Base-by-base conservation (phyloP, 2,329 filamentous ascomycete species). In the Aspergillus uvarum region DNA sequence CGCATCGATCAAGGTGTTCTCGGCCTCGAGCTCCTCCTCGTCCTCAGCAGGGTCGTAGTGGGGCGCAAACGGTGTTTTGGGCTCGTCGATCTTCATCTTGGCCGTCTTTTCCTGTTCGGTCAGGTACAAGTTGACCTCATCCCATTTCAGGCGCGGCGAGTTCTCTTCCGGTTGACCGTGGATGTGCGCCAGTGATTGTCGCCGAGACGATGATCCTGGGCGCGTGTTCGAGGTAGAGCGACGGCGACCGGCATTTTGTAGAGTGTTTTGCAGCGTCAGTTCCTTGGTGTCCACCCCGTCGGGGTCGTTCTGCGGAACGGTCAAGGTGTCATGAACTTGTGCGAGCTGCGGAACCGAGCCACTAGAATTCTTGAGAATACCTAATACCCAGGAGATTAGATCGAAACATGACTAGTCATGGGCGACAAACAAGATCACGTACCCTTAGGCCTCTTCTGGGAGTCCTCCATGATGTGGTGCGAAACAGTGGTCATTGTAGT, bases 31-130 rank as follows among this genome's bases (percentile, higher is more conserved):
- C 71, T 95, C 91, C 35, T 89, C 89, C 54, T 92, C 91, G 65
- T 98, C 94, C 72, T 97, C 92, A 47, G 87, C 76, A 4, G 93
- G 92, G 72, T 98, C 91, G 77, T 97, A 97, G 71, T 92, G 91
- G 72, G 89, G 90, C 38, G 92, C 95, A 75, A 94, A 99, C 4
- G 95, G 95, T 7, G 95, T 99, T 83, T 99, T 99, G 63, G 95
- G 95, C 80, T 99, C 95, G 67, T 92, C 91, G 66, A 99, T 99
- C 83, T 98, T 99, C 95, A 99, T 99, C 60, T 93, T 97, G 63
- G 90, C 89, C 61, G 88, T 92, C 77, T 91, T 93, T 78, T 98
- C 92, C 77, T 98, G 94, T 80, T 99, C 95, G 7, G 95, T 95
- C 56, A 99, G 85, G 79, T 97, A 99, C 32, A 99, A 85, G 74